Conservation (phyloP, 306 rosid species). For the Citrullus amarus region DNA sequence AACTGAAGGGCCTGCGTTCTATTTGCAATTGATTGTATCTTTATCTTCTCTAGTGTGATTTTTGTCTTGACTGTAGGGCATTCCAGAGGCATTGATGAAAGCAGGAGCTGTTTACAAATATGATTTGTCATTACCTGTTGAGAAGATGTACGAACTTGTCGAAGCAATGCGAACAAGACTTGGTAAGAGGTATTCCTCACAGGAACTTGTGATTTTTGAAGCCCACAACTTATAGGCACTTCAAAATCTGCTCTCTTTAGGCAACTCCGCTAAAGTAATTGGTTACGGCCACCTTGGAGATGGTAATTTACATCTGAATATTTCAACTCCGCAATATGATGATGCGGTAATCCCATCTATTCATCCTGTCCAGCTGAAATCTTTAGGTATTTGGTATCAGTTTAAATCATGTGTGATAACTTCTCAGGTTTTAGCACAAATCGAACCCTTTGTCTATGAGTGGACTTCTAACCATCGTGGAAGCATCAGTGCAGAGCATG, state of each 20-base stretch:
- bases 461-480: conserved; percentile 85
- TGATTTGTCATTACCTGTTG: conserved; percentile 79
- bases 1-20: background rate
- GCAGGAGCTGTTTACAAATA: conserved; percentile 87
- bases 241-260: conserved; percentile 20
- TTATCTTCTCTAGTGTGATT: background rate
- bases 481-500: conserved; percentile 93
- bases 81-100: conserved; percentile 75
- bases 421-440: conserved; percentile 60
- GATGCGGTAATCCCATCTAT: conserved; percentile 38
- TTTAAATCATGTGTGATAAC: background rate
- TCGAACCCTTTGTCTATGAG: conserved; percentile 90
- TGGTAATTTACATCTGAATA: conserved; percentile 81
- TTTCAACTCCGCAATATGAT: conserved; percentile 62
- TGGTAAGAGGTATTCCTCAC: conserved; percentile 33
- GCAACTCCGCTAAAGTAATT: conserved; percentile 48
- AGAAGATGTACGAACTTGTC: conserved; percentile 55
- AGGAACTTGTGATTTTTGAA: background rate
- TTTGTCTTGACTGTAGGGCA: conserved; percentile 37
- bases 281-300: conserved; percentile 97
- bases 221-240: background rate
- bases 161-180: conserved; percentile 72
- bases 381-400: background rate
- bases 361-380: conserved; percentile 2
- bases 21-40: background rate